Percentiles rank a stretch among this genome's conserved stretches.
phyloP scores from a whole-genome alignment of 2,329 filamentous ascomycete genomes.

The Cladophialophora immunda region DNA sequence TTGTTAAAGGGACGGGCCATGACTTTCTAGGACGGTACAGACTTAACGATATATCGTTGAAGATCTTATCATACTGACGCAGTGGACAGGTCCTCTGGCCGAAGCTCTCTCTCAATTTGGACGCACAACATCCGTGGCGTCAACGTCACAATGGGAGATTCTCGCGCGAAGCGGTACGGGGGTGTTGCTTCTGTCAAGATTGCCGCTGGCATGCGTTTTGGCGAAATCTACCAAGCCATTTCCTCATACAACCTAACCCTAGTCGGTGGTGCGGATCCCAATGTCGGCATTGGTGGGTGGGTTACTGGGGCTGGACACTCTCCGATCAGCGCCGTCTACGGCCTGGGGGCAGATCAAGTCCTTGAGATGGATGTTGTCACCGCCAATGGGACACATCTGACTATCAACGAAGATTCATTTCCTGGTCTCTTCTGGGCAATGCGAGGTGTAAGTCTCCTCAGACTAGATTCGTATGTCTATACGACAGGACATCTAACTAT shows the following conservation, averaged over 20 bases:
- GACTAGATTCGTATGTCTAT: constrained; percentile 44
- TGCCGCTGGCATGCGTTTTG: constrained; percentile 63
- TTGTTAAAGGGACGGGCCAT: constrained; percentile 66
- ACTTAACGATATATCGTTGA: background rate
- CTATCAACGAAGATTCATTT: constrained; percentile 53
- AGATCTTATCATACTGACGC: constrained; percentile 43
- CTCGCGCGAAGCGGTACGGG: constrained; percentile 28
- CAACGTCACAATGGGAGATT: constrained; percentile 26
- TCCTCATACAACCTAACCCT: constrained; percentile 57
- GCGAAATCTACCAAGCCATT: constrained; percentile 62
- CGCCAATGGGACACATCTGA: constrained; percentile 55
- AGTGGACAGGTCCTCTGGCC: constrained; percentile 46
- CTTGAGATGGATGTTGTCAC: constrained; percentile 60
- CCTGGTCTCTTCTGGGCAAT: constrained; percentile 62
- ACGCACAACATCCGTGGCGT: constrained; percentile 40
- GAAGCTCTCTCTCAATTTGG: constrained; percentile 55
- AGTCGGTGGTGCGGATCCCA: constrained; percentile 64
- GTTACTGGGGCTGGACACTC: constrained; percentile 63
- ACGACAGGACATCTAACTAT: background rate
- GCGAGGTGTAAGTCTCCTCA: constrained; percentile 47
- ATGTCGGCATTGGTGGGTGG: constrained; percentile 62
- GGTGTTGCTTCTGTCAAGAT: constrained; percentile 59
- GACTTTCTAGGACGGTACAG: constrained; percentile 47
- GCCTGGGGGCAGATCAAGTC: constrained; percentile 62
- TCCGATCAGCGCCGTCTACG: constrained; percentile 59